Conservation (phyloP, 768 basidiomycete species). For the Russula foetens region DNA sequence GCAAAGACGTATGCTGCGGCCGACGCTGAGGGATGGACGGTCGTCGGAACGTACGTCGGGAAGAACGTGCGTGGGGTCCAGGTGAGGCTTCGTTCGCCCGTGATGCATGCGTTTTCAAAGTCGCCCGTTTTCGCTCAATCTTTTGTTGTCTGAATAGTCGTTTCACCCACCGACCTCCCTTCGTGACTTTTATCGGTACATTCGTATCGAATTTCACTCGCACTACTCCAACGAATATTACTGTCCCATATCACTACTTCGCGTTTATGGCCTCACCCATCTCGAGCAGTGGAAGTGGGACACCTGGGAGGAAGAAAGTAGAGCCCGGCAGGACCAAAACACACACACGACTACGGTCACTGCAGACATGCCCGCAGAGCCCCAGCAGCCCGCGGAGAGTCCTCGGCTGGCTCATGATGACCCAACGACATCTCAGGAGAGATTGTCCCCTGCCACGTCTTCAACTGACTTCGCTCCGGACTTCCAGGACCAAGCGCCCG, state of each 20-base stretch:
- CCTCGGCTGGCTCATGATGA: background rate
- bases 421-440: background rate
- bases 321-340: slow-evolving; percentile 34
- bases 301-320: slow-evolving; percentile 66
- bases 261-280: slow-evolving; percentile 93
- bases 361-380: slow-evolving; percentile 24
- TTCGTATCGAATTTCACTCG: slow-evolving; percentile 88
- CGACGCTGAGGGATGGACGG: slow-evolving; percentile 36
- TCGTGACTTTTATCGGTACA: slow-evolving; percentile 84
- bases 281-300: slow-evolving; percentile 96
- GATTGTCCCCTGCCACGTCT: background rate
- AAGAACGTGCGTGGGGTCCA: slow-evolving; percentile 89
- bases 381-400: slow-evolving; percentile 17
- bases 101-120: too few species aligned
- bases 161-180: slow-evolving; percentile 71
- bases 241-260: slow-evolving; percentile 86
- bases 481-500: background rate
- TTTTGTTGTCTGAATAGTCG: slow-evolving; percentile 35
- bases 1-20: slow-evolving; percentile 37
- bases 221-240: slow-evolving; percentile 95
- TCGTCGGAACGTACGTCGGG: slow-evolving; percentile 77
- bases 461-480: background rate
- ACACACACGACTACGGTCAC: slow-evolving; percentile 3
- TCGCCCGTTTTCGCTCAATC: background rate
- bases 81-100: slow-evolving; percentile 36